Conservation (phyloP, 1,284 basidiomycete genomes). For the Trametes hirsuta region DNA sequence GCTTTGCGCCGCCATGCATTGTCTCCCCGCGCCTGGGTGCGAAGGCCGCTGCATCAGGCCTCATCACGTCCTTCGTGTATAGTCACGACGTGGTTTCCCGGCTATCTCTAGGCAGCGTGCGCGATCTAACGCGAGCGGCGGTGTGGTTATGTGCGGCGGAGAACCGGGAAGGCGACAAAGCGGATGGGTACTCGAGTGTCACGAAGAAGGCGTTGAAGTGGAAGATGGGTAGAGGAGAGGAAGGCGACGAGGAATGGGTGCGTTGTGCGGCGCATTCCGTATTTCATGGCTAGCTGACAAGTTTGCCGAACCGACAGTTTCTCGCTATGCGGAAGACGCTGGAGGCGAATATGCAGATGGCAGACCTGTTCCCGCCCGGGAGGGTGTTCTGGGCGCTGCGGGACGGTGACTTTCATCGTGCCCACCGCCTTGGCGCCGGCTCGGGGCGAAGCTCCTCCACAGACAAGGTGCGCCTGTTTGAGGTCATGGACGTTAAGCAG, state of each 20-base stretch:
- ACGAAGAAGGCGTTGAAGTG: slow-evolving; percentile 60
- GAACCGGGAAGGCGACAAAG: slow-evolving; percentile 36
- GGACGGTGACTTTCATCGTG: slow-evolving; percentile 63
- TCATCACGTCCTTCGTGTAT: slow-evolving; percentile 80
- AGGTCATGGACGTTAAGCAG: slow-evolving; percentile 72
- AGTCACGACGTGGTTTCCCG: slow-evolving; percentile 83
- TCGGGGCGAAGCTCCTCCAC: slow-evolving; percentile 15
- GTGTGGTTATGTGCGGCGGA: slow-evolving; percentile 80
- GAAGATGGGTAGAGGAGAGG: slow-evolving; percentile 56
- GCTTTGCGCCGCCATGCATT: slow-evolving; percentile 80
- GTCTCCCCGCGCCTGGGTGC: slow-evolving; percentile 19
- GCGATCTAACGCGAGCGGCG: slow-evolving; percentile 75
- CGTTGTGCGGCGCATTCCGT: not conserved
- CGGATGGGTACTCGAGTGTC: slow-evolving; percentile 62
- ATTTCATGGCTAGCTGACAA: not conserved
- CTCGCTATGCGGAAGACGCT: slow-evolving; percentile 79
- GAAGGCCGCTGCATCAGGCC: slow-evolving; percentile 31
- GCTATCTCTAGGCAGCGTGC: slow-evolving; percentile 76
- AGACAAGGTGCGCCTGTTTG: slow-evolving; percentile 66
- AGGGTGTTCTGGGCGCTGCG: slow-evolving; percentile 79
- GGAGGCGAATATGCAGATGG: slow-evolving; percentile 82
- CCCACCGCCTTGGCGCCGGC: slow-evolving; percentile 41
- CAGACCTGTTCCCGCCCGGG: slow-evolving; percentile 79
- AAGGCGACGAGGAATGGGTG: slow-evolving; percentile 71
- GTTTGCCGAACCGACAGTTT: slow-evolving; percentile 49